Percentiles rank a stretch among this genome's conserved stretches.
These are phyloP conservation scores for Solanum sparsipilum DNA, from an alignment of 257 asterid species.

Conservation along the genomic window DNA sequence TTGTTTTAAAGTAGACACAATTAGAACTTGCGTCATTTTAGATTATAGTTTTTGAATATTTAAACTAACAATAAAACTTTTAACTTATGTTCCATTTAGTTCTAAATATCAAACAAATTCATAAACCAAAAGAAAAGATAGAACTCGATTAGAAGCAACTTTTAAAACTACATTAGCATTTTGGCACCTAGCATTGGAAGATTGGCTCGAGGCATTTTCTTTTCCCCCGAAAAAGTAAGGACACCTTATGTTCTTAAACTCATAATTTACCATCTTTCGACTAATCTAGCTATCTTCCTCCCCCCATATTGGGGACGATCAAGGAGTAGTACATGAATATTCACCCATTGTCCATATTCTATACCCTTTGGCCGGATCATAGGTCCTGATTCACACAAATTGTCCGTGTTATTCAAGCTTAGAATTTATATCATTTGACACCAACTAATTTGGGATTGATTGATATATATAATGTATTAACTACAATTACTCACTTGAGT, in stretches of 20 bases:
- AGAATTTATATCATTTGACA: neutral
- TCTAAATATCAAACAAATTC: neutral
- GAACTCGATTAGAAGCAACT: neutral
- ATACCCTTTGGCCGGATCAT: neutral
- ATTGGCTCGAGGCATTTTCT: neutral
- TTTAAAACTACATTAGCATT: neutral
- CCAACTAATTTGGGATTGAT: neutral
- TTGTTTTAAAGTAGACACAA: neutral
- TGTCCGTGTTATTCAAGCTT: neutral
- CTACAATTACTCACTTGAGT: constrained; percentile 30
- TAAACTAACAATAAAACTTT: neutral
- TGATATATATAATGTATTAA: neutral
- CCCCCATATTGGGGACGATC: neutral
- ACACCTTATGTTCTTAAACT: neutral
- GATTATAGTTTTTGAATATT: neutral
- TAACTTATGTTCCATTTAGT: neutral
- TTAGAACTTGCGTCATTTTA: neutral
- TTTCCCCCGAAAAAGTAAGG: neutral
- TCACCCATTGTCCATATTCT: neutral
- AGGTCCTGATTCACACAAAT: neutral
- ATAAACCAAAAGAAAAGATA: neutral
- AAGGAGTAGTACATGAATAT: neutral
- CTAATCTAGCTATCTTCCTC: neutral
- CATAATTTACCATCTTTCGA: neutral
- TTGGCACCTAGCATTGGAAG: neutral